Base-by-base conservation (phyloP, 768 basidiomycete genomes). In the Tremella fuciformis region DNA sequence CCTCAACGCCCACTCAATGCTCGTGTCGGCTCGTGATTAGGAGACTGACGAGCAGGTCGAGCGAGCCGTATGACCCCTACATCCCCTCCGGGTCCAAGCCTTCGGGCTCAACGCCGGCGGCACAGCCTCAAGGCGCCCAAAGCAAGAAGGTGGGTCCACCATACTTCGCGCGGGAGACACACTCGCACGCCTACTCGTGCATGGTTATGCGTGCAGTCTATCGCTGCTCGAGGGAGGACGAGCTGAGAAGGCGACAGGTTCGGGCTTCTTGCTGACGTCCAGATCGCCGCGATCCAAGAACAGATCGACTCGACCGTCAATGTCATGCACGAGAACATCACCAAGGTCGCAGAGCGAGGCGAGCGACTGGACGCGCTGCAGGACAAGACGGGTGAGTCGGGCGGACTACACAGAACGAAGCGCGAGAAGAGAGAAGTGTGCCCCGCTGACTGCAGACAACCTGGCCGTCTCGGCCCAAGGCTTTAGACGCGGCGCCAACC, bases 381-480 rank as follows among this genome's bases (percentile, higher is more conserved):
- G 78, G 94, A 96, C 79, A 98, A 98, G 84, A 99, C 96, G 53
- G 93, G 94, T 94, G 66, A 38, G 57, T 37, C 26, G 47, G 38
- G 50, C 57, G 18, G 39, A 41, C 39, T 41, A 11, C 11, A 11
- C 18, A 11, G 39, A 41, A 41, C 39, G 39, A 41, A 41, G n/a
- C n/a, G n/a, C n/a, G n/a, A n/a, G n/a, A n/a, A n/a, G n/a, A n/a
- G n/a, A n/a, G n/a, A n/a, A n/a, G n/a, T n/a, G n/a, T n/a, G n/a
- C n/a, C n/a, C n/a, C 8, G 42, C 22, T 46, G 42, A 52, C 55
- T 25, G n/a, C 67, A 96, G 96, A 99, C 79, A 96, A 88, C 75
- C 84, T 99, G 56, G 94, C 96, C 26, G 89, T 94, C 41, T 96
- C 92, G 22, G 96, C 96, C n/a, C 94, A 99, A 80, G 91, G 92